Conservation (phyloP, 108 stramenopile species). For the Craspedostauros australis region DNA sequence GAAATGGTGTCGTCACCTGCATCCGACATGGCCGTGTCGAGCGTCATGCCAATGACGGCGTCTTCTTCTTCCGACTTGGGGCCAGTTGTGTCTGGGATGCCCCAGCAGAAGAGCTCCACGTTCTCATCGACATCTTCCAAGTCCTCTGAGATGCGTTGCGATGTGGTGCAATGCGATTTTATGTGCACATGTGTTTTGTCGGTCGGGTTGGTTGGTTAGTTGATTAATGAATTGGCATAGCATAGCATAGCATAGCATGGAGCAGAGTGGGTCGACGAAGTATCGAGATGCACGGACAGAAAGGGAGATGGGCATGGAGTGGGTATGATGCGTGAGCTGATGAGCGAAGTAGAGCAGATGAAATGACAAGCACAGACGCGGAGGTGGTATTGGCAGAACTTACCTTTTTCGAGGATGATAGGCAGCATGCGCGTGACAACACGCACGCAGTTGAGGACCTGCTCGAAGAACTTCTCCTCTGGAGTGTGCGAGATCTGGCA, state of each 20-base stretch:
- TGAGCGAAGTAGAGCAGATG: background rate
- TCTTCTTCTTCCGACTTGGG: constrained; percentile 29
- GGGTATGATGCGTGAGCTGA: background rate
- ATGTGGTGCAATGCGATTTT: no score
- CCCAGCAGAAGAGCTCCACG: constrained; percentile 81
- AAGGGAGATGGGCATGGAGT: background rate
- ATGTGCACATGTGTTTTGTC: no score
- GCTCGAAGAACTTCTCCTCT: constrained; percentile 80
- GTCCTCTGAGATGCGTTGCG: constrained; percentile 50
- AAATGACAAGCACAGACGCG: no score
- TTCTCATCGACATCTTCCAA: constrained; percentile 70
- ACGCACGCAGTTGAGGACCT: constrained; percentile 77
- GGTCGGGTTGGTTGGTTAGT: no score
- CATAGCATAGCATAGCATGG: no score
- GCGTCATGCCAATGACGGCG: constrained; percentile 47
- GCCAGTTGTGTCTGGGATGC: constrained; percentile 23
- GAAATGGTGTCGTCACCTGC: constrained; percentile 1
- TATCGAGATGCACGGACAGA: no score
- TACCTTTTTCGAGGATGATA: constrained; percentile 71
- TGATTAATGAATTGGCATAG: no score
- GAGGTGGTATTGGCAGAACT: background rate
- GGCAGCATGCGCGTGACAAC: constrained; percentile 77
- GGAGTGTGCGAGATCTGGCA: constrained; percentile 90
- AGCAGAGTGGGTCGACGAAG: background rate
- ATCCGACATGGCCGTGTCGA: constrained; percentile 15